Evolutionary conservation across 106 monocot genomes (phyloP).

Genomic region (Apostasia ramifera): DNA sequence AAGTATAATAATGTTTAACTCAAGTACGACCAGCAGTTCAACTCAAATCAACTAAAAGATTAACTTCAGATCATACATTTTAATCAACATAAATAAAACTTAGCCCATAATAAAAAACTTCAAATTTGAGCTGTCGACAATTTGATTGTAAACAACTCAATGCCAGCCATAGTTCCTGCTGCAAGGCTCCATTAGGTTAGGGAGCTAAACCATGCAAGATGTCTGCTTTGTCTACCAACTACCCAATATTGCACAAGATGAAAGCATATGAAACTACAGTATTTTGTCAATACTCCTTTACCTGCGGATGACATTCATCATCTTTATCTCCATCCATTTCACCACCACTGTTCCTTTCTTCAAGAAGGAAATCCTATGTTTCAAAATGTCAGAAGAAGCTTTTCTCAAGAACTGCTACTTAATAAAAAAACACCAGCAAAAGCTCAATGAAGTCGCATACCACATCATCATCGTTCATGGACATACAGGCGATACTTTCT

Average conservation of each 20-base stretch:
- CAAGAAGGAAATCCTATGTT: conserved; percentile 50
- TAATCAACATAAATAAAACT: too few relatives aligned
- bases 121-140: too few relatives aligned
- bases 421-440: background rate
- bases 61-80: too few relatives aligned
- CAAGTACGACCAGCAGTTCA: too few relatives aligned
- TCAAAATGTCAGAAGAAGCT: background rate
- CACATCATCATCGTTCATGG: conserved; percentile 42
- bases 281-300: conserved; percentile 9
- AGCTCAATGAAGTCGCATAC: conserved; percentile 23
- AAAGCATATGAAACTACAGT: background rate
- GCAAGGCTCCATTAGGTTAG: too few relatives aligned
- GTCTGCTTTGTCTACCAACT: too few relatives aligned
- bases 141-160: too few relatives aligned
- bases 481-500: conserved; percentile 44
- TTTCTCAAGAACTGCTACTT: background rate
- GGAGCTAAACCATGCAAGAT: too few relatives aligned
- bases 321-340: conserved; percentile 29
- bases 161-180: too few relatives aligned
- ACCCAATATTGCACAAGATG: background rate
- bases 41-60: too few relatives aligned
- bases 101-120: too few relatives aligned
- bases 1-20: too few relatives aligned
- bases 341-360: conserved; percentile 32
- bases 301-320: conserved; percentile 35